Conservation (phyloP, 192 early-diverging fungal genomes). For the Phycomyces blakesleeanus region DNA sequence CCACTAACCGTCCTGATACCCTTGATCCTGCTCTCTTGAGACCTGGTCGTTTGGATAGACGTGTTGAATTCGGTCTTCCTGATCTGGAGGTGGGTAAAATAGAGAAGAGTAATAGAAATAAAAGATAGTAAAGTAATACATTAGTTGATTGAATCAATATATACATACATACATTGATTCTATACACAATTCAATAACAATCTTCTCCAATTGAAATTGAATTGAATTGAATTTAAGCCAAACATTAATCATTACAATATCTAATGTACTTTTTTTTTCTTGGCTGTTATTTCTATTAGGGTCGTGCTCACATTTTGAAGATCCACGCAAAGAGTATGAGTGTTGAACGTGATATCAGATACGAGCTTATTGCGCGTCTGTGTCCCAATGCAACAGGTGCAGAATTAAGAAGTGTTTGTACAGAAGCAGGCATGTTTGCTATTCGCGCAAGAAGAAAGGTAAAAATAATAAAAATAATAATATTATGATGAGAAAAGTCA, state of each 20-base stretch:
- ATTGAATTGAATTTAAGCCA: too few species aligned
- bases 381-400: slow-evolving; percentile 99
- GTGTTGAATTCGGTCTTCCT: slow-evolving; percentile 96
- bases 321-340: slow-evolving; percentile 99
- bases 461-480: too few species aligned
- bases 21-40: slow-evolving; percentile 96
- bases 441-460: slow-evolving; percentile 96
- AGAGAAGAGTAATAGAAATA: background rate
- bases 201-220: too few species aligned
- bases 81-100: slow-evolving; percentile 67
- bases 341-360: slow-evolving; percentile 98
- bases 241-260: too few species aligned
- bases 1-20: slow-evolving; percentile 97
- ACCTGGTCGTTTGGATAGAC: slow-evolving; percentile 96
- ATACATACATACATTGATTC: too few species aligned
- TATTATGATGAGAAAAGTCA: too few species aligned
- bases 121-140: too few species aligned
- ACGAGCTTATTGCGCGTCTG: slow-evolving; percentile 94
- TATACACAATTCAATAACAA: too few species aligned
- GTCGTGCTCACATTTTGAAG: slow-evolving; percentile 95
- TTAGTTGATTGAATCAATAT: too few species aligned
- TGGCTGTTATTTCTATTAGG: slow-evolving; percentile 42
- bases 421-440: slow-evolving; percentile 99
- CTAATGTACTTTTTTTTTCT: too few species aligned
- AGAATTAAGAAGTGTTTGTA: slow-evolving; percentile 97